phyloP scores from a whole-genome alignment of 169 alveolate species.

The Plasmodium cynomolgi region DNA sequence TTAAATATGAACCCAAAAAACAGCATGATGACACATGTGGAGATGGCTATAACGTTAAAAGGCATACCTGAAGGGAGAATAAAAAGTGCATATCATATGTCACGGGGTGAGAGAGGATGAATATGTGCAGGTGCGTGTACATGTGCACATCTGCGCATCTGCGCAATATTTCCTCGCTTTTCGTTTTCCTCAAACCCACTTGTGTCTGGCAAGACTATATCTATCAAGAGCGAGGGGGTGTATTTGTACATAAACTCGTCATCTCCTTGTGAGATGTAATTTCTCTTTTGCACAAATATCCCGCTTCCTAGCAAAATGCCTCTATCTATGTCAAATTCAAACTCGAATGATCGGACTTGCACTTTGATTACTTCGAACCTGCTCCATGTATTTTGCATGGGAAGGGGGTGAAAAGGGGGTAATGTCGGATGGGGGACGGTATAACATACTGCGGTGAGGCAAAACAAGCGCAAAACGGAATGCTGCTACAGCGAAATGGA shows the following conservation, averaged over 20 bases:
- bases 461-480: not conserved
- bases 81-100: not conserved
- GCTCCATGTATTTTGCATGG: not conserved
- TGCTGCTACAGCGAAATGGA: not conserved
- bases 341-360: slow-evolving; percentile 68
- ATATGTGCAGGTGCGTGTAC: slow-evolving; percentile 11
- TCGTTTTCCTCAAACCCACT: slow-evolving; percentile 28
- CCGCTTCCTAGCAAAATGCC: slow-evolving; percentile 72
- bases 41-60: slow-evolving; percentile 71
- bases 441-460: not conserved
- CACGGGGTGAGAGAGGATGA: not conserved
- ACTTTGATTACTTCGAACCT: slow-evolving; percentile 70
- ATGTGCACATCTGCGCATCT: not conserved
- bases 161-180: not conserved
- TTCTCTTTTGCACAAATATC: slow-evolving; percentile 59
- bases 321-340: slow-evolving; percentile 71
- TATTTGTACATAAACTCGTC: slow-evolving; percentile 58
- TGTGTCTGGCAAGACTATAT: slow-evolving; percentile 64
- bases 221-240: slow-evolving; percentile 58
- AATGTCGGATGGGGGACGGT: not conserved
- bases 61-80: slow-evolving; percentile 65
- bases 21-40: slow-evolving; percentile 65
- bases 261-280: slow-evolving; percentile 17
- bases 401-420: not conserved
- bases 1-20: slow-evolving; percentile 74